These are phyloP conservation scores for Microbotryum scabiosae DNA, from an alignment of 1,284 basidiomycete genomes.

Conservation along the genomic window DNA sequence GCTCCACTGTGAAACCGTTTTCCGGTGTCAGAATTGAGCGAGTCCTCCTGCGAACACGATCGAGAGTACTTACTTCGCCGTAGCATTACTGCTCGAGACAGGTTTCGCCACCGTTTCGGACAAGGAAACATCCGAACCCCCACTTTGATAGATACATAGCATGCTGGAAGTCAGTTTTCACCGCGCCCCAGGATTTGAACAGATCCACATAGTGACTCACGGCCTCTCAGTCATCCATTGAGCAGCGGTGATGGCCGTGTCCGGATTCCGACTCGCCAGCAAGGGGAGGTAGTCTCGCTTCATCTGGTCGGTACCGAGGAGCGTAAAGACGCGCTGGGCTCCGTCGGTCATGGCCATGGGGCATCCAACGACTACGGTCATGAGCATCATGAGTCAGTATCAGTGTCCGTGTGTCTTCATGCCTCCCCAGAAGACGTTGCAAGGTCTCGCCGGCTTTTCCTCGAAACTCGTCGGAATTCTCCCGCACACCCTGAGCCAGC, in stretches of 20 bases:
- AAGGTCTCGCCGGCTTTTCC: background rate
- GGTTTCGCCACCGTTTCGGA: slow-evolving; percentile 59
- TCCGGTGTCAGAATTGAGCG: too few relatives aligned
- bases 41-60: too few relatives aligned
- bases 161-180: too few relatives aligned
- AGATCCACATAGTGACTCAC: background rate
- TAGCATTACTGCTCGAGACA: background rate
- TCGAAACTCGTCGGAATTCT: too few relatives aligned
- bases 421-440: too few relatives aligned
- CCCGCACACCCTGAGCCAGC: background rate
- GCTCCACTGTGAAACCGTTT: slow-evolving; percentile 36
- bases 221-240: slow-evolving; percentile 75
- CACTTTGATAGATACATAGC: slow-evolving; percentile 54
- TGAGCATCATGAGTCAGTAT: too few relatives aligned
- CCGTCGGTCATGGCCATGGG: slow-evolving; percentile 72
- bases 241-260: slow-evolving; percentile 59
- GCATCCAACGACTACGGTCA: slow-evolving; percentile 59
- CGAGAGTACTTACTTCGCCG: too few relatives aligned
- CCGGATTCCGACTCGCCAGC: slow-evolving; percentile 52
- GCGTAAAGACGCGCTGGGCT: slow-evolving; percentile 59
- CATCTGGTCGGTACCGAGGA: slow-evolving; percentile 54
- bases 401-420: too few relatives aligned
- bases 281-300: slow-evolving; percentile 50
- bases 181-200: background rate
- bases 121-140: slow-evolving; percentile 65